Evolutionary conservation across 2,329 filamentous ascomycete species (phyloP).

Genomic region (Fusarium anguioides): DNA sequence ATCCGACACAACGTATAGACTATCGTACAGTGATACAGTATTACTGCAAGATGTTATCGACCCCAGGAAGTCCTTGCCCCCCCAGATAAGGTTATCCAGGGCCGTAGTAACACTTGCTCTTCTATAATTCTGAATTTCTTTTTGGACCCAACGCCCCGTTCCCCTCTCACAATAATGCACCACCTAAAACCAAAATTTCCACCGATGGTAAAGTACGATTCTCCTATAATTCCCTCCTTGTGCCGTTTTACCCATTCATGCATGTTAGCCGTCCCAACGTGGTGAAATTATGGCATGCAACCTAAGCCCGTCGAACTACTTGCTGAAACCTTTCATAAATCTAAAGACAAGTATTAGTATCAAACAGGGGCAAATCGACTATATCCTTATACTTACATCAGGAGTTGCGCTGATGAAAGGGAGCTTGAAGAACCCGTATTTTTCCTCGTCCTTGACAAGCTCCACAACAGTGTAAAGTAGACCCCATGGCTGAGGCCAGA

Average conservation of each 20-base stretch:
- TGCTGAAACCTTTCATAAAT: conserved; percentile 53
- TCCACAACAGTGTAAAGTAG: conserved; percentile 89
- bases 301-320: conserved; percentile 50
- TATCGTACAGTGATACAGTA: conserved; percentile 55
- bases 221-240: conserved; percentile 30
- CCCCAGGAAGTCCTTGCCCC: conserved; percentile 32
- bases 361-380: too few species aligned
- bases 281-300: conserved; percentile 3
- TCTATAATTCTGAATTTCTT: conserved; percentile 46
- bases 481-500: conserved; percentile 96
- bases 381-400: conserved; percentile 68
- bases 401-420: conserved; percentile 91
- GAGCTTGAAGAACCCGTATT: conserved; percentile 91
- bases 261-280: conserved; percentile 1
- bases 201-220: conserved; percentile 28
- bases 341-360: conserved; percentile 38
- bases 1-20: conserved; percentile 45
- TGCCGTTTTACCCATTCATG: conserved; percentile 23
- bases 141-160: conserved; percentile 43
- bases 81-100: conserved; percentile 43
- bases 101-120: conserved; percentile 33
- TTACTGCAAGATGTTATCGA: conserved; percentile 46
- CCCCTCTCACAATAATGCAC: conserved; percentile 36
- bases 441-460: conserved; percentile 88
- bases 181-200: conserved; percentile 41